phyloP scores from a whole-genome alignment of 176 grass and related monocot genomes.

The Carex kokanica region DNA sequence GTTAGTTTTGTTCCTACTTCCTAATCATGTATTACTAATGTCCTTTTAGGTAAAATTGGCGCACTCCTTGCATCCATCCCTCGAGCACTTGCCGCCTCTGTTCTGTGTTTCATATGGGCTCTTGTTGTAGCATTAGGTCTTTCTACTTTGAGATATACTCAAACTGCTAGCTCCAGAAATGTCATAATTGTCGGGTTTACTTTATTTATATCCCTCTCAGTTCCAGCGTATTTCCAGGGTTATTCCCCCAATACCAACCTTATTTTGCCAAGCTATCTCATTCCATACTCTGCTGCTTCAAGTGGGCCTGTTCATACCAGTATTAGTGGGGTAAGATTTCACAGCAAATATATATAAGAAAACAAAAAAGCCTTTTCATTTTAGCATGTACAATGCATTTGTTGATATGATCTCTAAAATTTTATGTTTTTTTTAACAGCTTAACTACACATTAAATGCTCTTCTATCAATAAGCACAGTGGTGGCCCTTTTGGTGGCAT shows the following conservation, averaged over 20 bases:
- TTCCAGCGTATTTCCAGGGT: slow-evolving; percentile 86
- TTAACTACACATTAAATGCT: slow-evolving; percentile 81
- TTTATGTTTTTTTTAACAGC: slow-evolving; percentile 39
- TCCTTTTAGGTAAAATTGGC: slow-evolving; percentile 76
- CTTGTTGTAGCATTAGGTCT: slow-evolving; percentile 75
- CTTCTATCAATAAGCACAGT: slow-evolving; percentile 89
- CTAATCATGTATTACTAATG: slow-evolving; percentile 3
- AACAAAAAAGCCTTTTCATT: not conserved
- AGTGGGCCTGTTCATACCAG: slow-evolving; percentile 68
- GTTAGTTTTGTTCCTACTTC: not conserved
- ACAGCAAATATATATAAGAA: not conserved
- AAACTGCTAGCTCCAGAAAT: slow-evolving; percentile 95
- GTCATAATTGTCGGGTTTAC: slow-evolving; percentile 99
- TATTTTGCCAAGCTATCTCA: slow-evolving; percentile 87
- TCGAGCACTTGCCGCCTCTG: slow-evolving; percentile 67
- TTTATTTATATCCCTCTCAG: slow-evolving; percentile 84
- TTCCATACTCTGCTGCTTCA: slow-evolving; percentile 78
- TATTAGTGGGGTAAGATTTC: slow-evolving; percentile 54
- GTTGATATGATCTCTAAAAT: not conserved
- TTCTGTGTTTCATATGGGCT: slow-evolving; percentile 94
- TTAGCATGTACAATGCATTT: not conserved
- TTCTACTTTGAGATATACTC: slow-evolving; percentile 83
- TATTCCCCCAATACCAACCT: slow-evolving; percentile 69
- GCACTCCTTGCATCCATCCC: slow-evolving; percentile 92
- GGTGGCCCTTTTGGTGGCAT: slow-evolving; percentile 73